These are phyloP conservation scores for Penicillium glabrum DNA, from an alignment of 2,329 filamentous ascomycete genomes.

Conservation along the genomic window DNA sequence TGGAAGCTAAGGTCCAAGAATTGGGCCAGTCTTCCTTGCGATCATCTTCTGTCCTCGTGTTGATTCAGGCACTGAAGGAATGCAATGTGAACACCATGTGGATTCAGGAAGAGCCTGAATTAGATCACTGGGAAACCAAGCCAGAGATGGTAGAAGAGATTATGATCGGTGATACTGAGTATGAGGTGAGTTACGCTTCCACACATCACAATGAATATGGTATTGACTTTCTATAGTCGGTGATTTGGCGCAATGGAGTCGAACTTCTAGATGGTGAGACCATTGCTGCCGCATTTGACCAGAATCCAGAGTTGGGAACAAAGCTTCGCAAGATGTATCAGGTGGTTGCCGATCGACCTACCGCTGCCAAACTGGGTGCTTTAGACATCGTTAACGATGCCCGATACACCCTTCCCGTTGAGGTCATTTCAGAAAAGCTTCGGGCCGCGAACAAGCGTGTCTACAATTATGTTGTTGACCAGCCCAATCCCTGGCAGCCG, in stretches of 20 bases:
- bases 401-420: slow-evolving; percentile 32
- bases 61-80: slow-evolving; percentile 38
- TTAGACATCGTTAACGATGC: slow-evolving; percentile 37
- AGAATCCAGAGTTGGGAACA: slow-evolving; percentile 27
- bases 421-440: slow-evolving; percentile 29
- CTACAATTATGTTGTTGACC: slow-evolving; percentile 46
- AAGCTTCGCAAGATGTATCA: slow-evolving; percentile 43
- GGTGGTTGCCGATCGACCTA: slow-evolving; percentile 40
- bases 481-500: slow-evolving; percentile 49
- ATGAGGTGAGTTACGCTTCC: slow-evolving; percentile 35
- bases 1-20: slow-evolving; percentile 30
- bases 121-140: slow-evolving; percentile 39
- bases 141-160: slow-evolving; percentile 36
- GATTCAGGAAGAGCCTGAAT: slow-evolving; percentile 39
- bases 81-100: slow-evolving; percentile 45
- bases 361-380: slow-evolving; percentile 42
- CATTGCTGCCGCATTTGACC: slow-evolving; percentile 37
- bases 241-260: slow-evolving; percentile 48
- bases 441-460: slow-evolving; percentile 25
- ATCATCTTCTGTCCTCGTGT: slow-evolving; percentile 25
- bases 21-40: slow-evolving; percentile 29
- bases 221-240: slow-evolving; percentile 32
- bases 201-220: neutral
- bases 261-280: slow-evolving; percentile 34
- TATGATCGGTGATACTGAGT: slow-evolving; percentile 47